Evolutionary conservation across 495 filamentous ascomycete species (phyloP), one percentile per base, ranked within the genome.

Genomic region (Hypoxylon lienhwacheense): DNA sequence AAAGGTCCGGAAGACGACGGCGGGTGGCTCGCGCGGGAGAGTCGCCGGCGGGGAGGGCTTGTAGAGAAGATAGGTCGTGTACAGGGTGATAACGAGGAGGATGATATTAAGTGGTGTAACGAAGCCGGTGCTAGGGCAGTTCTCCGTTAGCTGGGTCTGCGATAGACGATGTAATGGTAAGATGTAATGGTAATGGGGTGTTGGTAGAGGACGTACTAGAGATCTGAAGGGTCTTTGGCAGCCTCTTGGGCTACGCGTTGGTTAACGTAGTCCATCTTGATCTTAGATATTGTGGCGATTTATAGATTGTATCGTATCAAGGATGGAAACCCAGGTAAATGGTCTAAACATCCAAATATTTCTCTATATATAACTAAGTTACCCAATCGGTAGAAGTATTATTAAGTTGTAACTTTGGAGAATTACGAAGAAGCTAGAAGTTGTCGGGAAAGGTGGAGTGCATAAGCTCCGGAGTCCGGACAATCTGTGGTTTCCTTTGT

Each of bases 1-100:
- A 77, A 96, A 98, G 63, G 86, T 92, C 46, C 81, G 80, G 84
- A 96, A 97, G 64, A 97, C 89, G 55, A 86, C 74, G 21, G 89
- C 74, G 2, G 90, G 85, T 19, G 81, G 73, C 49, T 83, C 81
- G 41, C 88, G 86, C 40, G 92, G 83, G 0, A 77, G 70, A 36
- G 80, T 66, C 35, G 79, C 68, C 3, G 80, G 74, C 36, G 81
- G 68, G 2, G 69, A 49, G 14, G 87, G 85, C 36, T 84, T 82
- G 61, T 87, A 76, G 55, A 86, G 79, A 49, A 77, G 68, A 76
- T 90, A 93, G 48, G 85, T 67, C 14, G 89, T 77, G 67, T 89
- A 79, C 44, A 85, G 60, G 62, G 89, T 80, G 47, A 90, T 74
- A 41, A 80, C 78, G 61, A 88, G 63, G 49, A 95, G 83, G 58